Percentiles rank a stretch among this genome's conserved stretches.
Evolutionary conservation across 148 eudicot species (phyloP).

Genomic region (Rhododendron griersonianum): DNA sequence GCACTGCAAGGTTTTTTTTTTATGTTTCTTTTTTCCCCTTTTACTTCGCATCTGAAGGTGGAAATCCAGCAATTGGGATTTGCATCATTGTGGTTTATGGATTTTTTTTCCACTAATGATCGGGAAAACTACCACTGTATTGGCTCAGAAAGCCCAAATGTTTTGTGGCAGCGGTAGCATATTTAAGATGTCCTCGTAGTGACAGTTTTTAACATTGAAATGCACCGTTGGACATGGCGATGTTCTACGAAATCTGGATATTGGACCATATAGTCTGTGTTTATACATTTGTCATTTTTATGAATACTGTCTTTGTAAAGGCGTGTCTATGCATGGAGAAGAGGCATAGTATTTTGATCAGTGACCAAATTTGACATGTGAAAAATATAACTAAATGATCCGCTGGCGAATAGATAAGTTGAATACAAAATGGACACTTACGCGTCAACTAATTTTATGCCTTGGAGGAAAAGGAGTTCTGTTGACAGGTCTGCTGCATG

Average conservation of each 20-base stretch:
- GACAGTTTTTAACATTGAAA: background rate
- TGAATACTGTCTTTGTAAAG: no score
- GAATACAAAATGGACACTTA: background rate
- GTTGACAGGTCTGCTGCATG: background rate
- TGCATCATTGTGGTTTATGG: background rate
- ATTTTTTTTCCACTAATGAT: background rate
- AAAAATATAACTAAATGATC: background rate
- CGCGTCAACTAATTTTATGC: background rate
- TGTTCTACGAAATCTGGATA: background rate
- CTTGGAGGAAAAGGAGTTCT: background rate
- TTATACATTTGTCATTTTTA: background rate
- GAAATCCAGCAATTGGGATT: background rate
- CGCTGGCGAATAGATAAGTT: background rate
- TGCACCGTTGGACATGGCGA: background rate
- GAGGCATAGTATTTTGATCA: background rate
- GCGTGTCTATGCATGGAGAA: background rate
- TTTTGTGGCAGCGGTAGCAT: background rate
- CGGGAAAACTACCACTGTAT: background rate
- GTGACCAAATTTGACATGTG: background rate
- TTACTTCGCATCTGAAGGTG: background rate
- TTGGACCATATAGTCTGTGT: background rate
- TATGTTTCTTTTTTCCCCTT: background rate
- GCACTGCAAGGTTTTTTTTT: background rate
- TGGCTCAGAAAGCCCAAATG: background rate
- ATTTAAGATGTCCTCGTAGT: background rate